phyloP scores from a whole-genome alignment of 331 rosid genomes.

The Rhamnella rubrinervis region DNA sequence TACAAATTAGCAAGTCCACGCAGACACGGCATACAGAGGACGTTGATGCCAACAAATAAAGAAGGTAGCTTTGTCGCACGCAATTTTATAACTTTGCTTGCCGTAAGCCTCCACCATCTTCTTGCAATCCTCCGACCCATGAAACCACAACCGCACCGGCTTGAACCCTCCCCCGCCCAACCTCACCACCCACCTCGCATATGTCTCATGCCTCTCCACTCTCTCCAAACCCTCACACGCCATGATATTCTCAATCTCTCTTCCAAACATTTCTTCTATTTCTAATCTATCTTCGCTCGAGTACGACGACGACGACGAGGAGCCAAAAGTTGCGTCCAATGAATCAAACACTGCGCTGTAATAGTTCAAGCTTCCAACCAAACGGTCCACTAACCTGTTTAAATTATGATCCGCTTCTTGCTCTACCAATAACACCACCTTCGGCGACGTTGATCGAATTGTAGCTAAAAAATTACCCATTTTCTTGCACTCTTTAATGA shows the following conservation, averaged over 20 bases:
- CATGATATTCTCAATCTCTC: constrained; percentile 26
- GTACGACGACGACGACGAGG: neutral
- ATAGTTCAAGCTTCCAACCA: constrained; percentile 21
- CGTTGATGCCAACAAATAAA: constrained; percentile 29
- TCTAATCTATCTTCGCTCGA: constrained; percentile 10
- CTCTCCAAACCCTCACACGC: constrained; percentile 31
- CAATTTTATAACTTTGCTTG: constrained; percentile 8
- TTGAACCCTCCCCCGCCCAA: constrained; percentile 23
- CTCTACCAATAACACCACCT: constrained; percentile 20
- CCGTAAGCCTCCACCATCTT: constrained; percentile 13
- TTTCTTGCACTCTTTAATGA: neutral
- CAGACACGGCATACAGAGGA: constrained; percentile 27
- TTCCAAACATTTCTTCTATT: constrained; percentile 20
- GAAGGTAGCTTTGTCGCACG: constrained; percentile 5
- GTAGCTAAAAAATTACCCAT: constrained; percentile 18
- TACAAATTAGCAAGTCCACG: constrained; percentile 9
- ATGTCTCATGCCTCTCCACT: constrained; percentile 26
- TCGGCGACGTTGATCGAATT: constrained; percentile 27
- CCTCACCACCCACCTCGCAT: constrained; percentile 25
- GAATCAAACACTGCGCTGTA: constrained; percentile 28
- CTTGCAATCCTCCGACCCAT: constrained; percentile 12
- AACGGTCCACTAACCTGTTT: constrained; percentile 13
- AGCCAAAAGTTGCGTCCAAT: constrained; percentile 9
- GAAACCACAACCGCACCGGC: constrained; percentile 21
- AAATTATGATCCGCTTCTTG: constrained; percentile 26